A percentile compares a stretch with the other conserved stretches of the same genome.
These are phyloP conservation scores for Ogataea henricii DNA, from an alignment of 805 yeast species.

Conservation along the genomic window DNA sequence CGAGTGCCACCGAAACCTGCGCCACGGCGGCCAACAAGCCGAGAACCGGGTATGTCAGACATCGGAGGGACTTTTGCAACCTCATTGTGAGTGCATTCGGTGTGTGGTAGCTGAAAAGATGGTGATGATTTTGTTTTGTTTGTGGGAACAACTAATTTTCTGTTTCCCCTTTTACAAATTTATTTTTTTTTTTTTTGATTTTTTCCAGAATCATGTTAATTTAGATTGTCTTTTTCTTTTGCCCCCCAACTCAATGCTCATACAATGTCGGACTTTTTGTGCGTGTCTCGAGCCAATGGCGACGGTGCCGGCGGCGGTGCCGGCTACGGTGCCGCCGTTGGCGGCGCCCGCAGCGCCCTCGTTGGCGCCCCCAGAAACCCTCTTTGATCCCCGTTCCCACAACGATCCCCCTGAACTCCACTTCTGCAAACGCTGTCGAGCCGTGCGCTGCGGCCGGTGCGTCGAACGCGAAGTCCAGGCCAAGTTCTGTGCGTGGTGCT, in stretches of 20 bases:
- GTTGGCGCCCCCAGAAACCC: slow-evolving; percentile 2
- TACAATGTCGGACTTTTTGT: background rate
- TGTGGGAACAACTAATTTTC: too few species aligned
- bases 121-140: too few species aligned
- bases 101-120: too few species aligned
- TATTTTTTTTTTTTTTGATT: too few species aligned
- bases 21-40: background rate
- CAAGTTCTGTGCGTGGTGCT: slow-evolving; percentile 35
- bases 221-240: too few species aligned
- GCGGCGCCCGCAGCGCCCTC: background rate
- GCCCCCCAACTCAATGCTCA: background rate
- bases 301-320: background rate
- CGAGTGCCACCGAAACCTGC: background rate
- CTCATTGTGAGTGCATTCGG: background rate
- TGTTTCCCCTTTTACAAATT: too few species aligned
- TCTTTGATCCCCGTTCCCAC: slow-evolving; percentile 21
- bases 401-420: slow-evolving; percentile 20
- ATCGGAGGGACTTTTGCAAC: background rate
- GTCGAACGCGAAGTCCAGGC: slow-evolving; percentile 19
- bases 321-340: too few species aligned
- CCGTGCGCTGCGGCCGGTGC: slow-evolving; percentile 33
- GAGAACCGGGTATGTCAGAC: background rate
- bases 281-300: background rate
- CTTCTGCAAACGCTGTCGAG: slow-evolving; percentile 33
- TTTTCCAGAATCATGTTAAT: too few species aligned